Percentiles rank a stretch among this genome's conserved stretches.
These are phyloP conservation scores for Sclerotinia minor DNA, from an alignment of 2,329 filamentous ascomycete species.

Conservation along the genomic window DNA sequence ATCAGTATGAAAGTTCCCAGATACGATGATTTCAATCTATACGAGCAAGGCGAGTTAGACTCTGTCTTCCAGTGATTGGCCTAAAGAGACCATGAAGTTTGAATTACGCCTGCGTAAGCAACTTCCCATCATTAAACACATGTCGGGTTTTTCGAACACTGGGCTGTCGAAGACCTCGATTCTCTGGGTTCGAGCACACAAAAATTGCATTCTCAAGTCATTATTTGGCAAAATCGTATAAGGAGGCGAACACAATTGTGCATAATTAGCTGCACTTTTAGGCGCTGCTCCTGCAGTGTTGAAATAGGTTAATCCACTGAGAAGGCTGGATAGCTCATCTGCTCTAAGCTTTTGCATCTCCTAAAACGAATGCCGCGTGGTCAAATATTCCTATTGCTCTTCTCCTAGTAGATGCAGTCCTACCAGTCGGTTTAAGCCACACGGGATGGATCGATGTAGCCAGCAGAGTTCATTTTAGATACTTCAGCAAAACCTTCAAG, in stretches of 20 bases:
- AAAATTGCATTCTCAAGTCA: slow-evolving; percentile 55
- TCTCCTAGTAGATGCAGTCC: not conserved
- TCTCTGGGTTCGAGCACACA: slow-evolving; percentile 54
- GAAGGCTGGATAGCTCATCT: slow-evolving; percentile 65
- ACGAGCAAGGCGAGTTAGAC: not conserved
- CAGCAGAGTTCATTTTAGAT: not conserved
- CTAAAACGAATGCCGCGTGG: slow-evolving; percentile 58
- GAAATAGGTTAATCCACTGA: slow-evolving; percentile 67
- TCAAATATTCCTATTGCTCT: not conserved
- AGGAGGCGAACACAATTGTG: slow-evolving; percentile 61
- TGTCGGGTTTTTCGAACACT: slow-evolving; percentile 49
- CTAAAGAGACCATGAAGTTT: slow-evolving; percentile 52
- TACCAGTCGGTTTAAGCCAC: not conserved
- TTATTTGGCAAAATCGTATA: slow-evolving; percentile 62
- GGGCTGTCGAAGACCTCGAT: slow-evolving; percentile 36
- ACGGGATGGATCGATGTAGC: not conserved
- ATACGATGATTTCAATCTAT: not conserved
- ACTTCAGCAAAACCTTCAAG: not conserved
- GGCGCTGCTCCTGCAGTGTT: slow-evolving; percentile 47
- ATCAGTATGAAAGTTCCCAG: not conserved
- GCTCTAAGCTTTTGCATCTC: slow-evolving; percentile 63
- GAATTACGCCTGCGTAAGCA: slow-evolving; percentile 57
- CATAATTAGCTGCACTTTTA: slow-evolving; percentile 55
- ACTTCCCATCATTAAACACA: slow-evolving; percentile 46
- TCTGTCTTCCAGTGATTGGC: not conserved